Base-by-base conservation (phyloP, 2,329 filamentous ascomycete species). In the Ceratocystis alfenasii region DNA sequence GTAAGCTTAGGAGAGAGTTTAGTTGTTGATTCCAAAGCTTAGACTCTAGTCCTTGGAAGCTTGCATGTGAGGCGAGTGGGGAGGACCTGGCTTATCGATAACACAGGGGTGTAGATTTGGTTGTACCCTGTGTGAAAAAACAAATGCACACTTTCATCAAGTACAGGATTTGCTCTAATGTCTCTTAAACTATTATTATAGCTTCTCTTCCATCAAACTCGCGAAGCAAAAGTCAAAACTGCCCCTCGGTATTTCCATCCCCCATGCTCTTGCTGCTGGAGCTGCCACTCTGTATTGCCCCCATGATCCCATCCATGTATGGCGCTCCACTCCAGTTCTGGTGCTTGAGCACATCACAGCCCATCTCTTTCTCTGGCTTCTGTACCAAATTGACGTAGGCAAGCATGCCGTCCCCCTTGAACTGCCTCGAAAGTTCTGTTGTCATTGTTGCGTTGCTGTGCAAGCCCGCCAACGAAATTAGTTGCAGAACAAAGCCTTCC, bases 351-450 rank as follows among this genome's bases (percentile, higher is more conserved):
- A 96, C 92, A 71, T 96, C 92, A 67, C 90, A 91, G 15, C 88
- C 89, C 1, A 93, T 77, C 70, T 95, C 92, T 81, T 96, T 96
- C 78, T 99, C 94, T 48, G 87, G 82, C 64, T 85, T 81, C 76
- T 99, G 94, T 48, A 99, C 87, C 0, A 96, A 78, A 67, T 96
- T 89, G n/a, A 97, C 94, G 73, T 99, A 99, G 0, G 94, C 93
- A 72, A 94, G 81, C 94, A 99, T 99, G 65, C 94, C 94, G 65
- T 96, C 88, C 15, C 86, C 83, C 78, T 90, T 95, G 79, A 95
- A 99, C 5, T 80, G 83, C 68, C 83, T 83, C 8, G 90, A 88
- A 20, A 99, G 80, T 77, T 96, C 89, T 67, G 86, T 81, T 20
- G 82, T 82, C 62, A 83, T 82, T 17, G 83, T 81, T 3, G 85